Evolutionary conservation across 2,329 filamentous ascomycete species (phyloP).

Genomic region (Pestalotiopsis sp.): DNA sequence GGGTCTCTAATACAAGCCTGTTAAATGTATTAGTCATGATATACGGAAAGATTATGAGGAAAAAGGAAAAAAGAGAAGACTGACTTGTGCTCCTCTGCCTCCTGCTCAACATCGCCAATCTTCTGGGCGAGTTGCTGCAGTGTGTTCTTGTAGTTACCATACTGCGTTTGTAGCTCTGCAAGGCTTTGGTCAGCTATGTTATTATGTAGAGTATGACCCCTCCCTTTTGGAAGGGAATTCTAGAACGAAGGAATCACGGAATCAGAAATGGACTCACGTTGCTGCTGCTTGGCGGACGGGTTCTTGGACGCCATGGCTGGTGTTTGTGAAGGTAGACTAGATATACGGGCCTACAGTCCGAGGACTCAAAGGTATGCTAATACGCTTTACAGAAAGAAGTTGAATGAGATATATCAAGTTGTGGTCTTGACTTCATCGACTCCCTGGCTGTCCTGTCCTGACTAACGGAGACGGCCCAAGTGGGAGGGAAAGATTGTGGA

Average conservation of each 20-base stretch:
- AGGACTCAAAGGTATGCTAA: neutral
- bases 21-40: neutral
- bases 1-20: slow-evolving; percentile 91
- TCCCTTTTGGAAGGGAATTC: neutral
- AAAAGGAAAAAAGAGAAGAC: slow-evolving; percentile 31
- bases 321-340: neutral
- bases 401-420: neutral
- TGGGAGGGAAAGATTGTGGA: neutral
- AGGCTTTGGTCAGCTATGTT: neutral
- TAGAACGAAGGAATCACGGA: neutral
- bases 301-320: slow-evolving; percentile 52
- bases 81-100: slow-evolving; percentile 97
- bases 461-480: neutral
- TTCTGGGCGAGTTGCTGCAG: slow-evolving; percentile 94
- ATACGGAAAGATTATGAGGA: neutral
- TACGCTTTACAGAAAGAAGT: neutral
- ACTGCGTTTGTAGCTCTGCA: slow-evolving; percentile 77
- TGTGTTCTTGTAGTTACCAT: slow-evolving; percentile 75
- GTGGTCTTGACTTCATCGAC: neutral
- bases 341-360: neutral
- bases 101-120: slow-evolving; percentile 96
- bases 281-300: slow-evolving; percentile 70
- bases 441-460: neutral
- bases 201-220: neutral
- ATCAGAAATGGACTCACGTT: slow-evolving; percentile 56